These are phyloP conservation scores for Kentomonas sorsogonicus DNA, from an alignment of 208 protist species.

Conservation along the genomic window DNA sequence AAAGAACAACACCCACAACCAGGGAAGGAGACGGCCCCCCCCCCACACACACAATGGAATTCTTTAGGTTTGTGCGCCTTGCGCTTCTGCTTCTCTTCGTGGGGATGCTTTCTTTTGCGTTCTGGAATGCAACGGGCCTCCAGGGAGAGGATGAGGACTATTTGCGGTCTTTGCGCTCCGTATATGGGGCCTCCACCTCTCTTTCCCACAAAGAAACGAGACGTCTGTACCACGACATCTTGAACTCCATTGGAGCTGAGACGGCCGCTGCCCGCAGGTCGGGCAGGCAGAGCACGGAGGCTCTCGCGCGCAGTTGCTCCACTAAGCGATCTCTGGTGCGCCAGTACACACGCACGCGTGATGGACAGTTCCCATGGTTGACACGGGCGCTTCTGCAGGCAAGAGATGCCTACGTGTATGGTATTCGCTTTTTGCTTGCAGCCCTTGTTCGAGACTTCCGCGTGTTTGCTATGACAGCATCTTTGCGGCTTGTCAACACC, in stretches of 20 bases:
- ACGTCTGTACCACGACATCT: neutral
- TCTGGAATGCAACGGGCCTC: no score
- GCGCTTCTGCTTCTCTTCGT: no score
- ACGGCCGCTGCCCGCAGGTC: neutral
- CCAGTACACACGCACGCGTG: neutral
- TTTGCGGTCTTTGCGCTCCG: no score
- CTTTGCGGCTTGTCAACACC: neutral
- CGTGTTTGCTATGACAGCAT: neutral
- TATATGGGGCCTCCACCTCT: no score
- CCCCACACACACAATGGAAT: no score
- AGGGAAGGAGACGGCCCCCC: no score
- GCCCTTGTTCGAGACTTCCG: neutral
- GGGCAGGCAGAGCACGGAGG: neutral
- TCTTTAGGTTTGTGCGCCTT: no score
- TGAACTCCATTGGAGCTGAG: neutral
- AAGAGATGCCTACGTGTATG: neutral
- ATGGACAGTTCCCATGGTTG: neutral
- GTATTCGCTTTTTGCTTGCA: neutral
- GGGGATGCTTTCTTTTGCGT: no score
- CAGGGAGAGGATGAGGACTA: no score
- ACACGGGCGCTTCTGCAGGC: neutral
- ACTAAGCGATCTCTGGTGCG: neutral
- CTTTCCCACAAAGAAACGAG: constrained; percentile 1
- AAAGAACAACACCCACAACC: no score
- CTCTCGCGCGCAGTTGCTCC: no score